Conservation (phyloP, 495 filamentous ascomycete species). For the Durotheca rogersii region DNA sequence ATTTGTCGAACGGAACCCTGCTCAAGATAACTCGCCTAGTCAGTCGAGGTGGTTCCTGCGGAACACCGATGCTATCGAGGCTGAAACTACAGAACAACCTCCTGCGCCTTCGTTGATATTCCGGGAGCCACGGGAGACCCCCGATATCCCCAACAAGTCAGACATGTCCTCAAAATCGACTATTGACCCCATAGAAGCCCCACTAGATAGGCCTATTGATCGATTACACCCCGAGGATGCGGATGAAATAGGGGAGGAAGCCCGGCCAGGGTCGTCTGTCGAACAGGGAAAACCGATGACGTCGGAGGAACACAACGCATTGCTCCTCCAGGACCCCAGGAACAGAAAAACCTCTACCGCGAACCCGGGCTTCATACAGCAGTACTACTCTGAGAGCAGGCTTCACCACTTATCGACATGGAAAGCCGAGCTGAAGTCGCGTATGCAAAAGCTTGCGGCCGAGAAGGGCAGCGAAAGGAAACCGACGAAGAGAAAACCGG, state of each 20-base stretch:
- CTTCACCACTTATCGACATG: constrained; percentile 93
- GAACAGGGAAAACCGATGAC: constrained; percentile 56
- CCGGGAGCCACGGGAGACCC: constrained; percentile 6
- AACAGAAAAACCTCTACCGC: constrained; percentile 82
- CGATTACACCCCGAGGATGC: background rate
- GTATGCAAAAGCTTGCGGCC: constrained; percentile 73
- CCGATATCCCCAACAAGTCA: constrained; percentile 3
- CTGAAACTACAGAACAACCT: constrained; percentile 1
- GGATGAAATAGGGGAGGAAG: constrained; percentile 32
- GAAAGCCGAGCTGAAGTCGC: constrained; percentile 90
- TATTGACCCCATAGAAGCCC: constrained; percentile 11
- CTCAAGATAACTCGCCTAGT: constrained; percentile 11
- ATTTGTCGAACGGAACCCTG: constrained; percentile 15
- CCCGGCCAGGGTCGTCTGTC: constrained; percentile 5
- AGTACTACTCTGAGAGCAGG: constrained; percentile 90
- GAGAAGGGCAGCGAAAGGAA: constrained; percentile 53
- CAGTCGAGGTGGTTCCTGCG: background rate
- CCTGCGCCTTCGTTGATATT: background rate
- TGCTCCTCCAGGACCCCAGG: constrained; percentile 75
- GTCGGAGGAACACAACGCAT: constrained; percentile 87
- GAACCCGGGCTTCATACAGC: constrained; percentile 88
- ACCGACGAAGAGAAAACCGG: constrained; percentile 47
- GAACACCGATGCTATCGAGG: background rate
- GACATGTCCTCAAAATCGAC: constrained; percentile 19
- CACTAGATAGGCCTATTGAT: background rate